Conservation (phyloP, 2,329 filamentous ascomycete species). For the Trichophaea hybrida region DNA sequence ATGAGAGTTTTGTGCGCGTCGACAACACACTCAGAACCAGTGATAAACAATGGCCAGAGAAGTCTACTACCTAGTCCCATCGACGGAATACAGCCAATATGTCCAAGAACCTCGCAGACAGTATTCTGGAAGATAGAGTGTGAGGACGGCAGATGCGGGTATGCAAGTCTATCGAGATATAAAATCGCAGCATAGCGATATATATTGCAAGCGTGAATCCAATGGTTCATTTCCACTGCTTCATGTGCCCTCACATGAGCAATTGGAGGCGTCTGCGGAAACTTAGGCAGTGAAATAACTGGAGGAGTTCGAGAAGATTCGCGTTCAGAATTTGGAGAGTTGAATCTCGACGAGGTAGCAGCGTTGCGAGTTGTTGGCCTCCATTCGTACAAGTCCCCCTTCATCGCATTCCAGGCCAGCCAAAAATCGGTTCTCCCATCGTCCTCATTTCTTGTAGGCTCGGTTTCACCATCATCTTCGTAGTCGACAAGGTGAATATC, state of each 20-base stretch:
- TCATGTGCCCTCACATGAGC: constrained; percentile 43
- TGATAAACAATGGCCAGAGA: constrained; percentile 84
- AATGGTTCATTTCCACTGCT: constrained; percentile 26
- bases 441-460: constrained; percentile 16
- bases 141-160: constrained; percentile 56
- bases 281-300: neutral
- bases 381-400: constrained; percentile 15
- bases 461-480: constrained; percentile 12
- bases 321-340: neutral
- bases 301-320: constrained; percentile 6
- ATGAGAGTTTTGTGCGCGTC: constrained; percentile 66
- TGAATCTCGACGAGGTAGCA: constrained; percentile 17
- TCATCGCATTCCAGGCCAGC: constrained; percentile 20
- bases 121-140: constrained; percentile 70
- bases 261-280: constrained; percentile 16
- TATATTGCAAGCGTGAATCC: constrained; percentile 56
- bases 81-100: constrained; percentile 63
- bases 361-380: constrained; percentile 22
- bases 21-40: constrained; percentile 76
- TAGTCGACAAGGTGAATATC: neutral
- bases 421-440: constrained; percentile 22
- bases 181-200: constrained; percentile 81
- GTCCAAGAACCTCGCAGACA: constrained; percentile 67
- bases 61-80: constrained; percentile 65
- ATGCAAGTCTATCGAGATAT: constrained; percentile 76